phyloP scores from a whole-genome alignment of 2,329 filamentous ascomycete species.

The Capronia coronata region DNA sequence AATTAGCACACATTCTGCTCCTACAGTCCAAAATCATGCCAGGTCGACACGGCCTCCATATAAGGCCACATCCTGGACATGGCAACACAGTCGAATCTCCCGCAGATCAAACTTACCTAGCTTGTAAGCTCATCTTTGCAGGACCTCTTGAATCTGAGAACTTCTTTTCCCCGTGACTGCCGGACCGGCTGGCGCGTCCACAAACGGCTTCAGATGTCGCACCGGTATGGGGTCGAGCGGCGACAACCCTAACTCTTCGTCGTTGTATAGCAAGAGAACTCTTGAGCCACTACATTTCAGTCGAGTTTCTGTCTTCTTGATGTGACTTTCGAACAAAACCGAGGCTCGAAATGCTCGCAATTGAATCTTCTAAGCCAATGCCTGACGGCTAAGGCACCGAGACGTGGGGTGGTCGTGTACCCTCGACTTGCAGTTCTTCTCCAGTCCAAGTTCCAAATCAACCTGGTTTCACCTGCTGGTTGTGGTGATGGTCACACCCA shows the following conservation, averaged over 20 bases:
- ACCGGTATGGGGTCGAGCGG: neutral
- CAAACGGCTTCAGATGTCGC: neutral
- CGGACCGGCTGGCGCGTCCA: neutral
- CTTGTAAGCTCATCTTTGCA: slow-evolving; percentile 26
- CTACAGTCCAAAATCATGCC: neutral
- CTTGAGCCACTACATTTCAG: slow-evolving; percentile 8
- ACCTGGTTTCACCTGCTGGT: neutral
- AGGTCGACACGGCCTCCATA: neutral
- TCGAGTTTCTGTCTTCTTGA: neutral
- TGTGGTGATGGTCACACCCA: neutral
- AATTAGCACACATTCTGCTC: neutral
- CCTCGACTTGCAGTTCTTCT: neutral
- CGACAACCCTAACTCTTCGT: neutral
- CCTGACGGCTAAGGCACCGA: neutral
- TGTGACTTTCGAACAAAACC: too few species aligned
- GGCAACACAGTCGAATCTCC: neutral
- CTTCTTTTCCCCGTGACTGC: neutral
- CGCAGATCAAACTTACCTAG: slow-evolving; percentile 18
- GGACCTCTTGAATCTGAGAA: neutral
- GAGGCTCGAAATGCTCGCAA: too few species aligned
- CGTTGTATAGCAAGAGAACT: neutral
- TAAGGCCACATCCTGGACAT: neutral
- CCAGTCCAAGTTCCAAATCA: slow-evolving; percentile 3
- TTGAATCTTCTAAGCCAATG: neutral
- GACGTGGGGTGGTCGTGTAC: neutral